phyloP scores from a whole-genome alignment of 192 early-diverging fungal species.

The Nowakowskiella sp. region DNA sequence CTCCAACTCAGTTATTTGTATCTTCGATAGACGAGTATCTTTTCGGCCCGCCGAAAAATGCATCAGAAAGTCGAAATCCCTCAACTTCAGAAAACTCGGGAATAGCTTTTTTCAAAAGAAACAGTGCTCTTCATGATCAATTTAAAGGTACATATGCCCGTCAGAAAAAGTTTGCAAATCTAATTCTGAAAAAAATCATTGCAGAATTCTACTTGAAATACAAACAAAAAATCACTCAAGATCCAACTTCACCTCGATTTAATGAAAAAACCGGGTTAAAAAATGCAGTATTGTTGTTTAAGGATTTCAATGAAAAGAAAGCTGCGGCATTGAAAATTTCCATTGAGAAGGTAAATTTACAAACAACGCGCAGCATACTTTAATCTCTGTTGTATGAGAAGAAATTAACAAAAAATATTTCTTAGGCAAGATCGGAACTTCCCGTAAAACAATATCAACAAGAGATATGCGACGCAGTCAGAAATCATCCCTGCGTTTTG shows the following conservation, averaged over 20 bases:
- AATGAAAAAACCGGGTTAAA: constrained; percentile 7
- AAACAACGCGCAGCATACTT: background rate
- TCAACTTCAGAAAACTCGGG: no score
- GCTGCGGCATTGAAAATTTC: constrained; percentile 19
- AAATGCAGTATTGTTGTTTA: constrained; percentile 42
- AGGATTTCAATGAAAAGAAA: constrained; percentile 43
- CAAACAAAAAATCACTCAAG: constrained; percentile 1
- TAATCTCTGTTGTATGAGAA: constrained; percentile 24
- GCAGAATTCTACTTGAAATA: constrained; percentile 1
- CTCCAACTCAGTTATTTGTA: no score
- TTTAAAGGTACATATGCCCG: no score
- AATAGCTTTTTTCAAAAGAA: no score
- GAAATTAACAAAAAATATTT: no score
- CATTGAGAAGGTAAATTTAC: constrained; percentile 30
- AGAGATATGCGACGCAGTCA: constrained; percentile 49
- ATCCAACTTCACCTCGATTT: constrained; percentile 1
- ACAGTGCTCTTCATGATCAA: no score
- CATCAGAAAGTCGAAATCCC: no score
- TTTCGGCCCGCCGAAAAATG: no score
- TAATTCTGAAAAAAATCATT: background rate
- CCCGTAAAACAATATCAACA: constrained; percentile 58
- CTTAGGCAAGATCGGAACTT: constrained; percentile 41
- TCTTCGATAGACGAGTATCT: no score
- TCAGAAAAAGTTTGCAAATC: no score
- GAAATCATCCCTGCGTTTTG: constrained; percentile 49